These are phyloP conservation scores for Scheffersomyces segobiensis DNA, from an alignment of 1,139 yeast genomes.

Conservation along the genomic window DNA sequence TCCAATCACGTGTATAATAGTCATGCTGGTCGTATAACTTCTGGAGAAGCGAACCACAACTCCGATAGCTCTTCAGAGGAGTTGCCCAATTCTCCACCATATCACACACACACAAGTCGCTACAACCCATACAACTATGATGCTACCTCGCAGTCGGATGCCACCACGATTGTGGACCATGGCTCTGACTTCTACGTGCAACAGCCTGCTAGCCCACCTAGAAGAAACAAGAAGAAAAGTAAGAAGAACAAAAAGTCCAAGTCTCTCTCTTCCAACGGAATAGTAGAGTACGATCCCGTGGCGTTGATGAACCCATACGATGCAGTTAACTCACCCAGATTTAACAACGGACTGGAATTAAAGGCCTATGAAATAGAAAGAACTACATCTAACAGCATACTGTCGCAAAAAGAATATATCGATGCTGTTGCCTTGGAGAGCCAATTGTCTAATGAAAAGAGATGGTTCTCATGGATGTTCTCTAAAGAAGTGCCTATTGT, in stretches of 20 bases:
- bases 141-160: background rate
- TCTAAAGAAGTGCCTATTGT: conserved; percentile 37
- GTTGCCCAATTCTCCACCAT: conserved; percentile 8
- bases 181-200: background rate
- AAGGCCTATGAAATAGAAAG: background rate
- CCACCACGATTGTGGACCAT: background rate
- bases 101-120: conserved; percentile 2
- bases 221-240: background rate
- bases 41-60: conserved; percentile 7
- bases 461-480: conserved; percentile 27
- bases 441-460: conserved; percentile 16
- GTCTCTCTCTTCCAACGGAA: background rate
- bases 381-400: conserved; percentile 1
- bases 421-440: conserved; percentile 3
- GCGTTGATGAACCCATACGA: background rate
- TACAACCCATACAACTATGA: background rate
- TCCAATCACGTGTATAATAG: conserved; percentile 7
- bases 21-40: background rate
- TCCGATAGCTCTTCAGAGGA: conserved; percentile 1
- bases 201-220: background rate
- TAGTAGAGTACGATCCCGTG: background rate
- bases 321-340: background rate
- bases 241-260: background rate
- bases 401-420: background rate
- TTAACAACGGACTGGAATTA: background rate